Evolutionary conservation across 106 monocot species (phyloP).

Genomic region (Apostasia shenzhenica): DNA sequence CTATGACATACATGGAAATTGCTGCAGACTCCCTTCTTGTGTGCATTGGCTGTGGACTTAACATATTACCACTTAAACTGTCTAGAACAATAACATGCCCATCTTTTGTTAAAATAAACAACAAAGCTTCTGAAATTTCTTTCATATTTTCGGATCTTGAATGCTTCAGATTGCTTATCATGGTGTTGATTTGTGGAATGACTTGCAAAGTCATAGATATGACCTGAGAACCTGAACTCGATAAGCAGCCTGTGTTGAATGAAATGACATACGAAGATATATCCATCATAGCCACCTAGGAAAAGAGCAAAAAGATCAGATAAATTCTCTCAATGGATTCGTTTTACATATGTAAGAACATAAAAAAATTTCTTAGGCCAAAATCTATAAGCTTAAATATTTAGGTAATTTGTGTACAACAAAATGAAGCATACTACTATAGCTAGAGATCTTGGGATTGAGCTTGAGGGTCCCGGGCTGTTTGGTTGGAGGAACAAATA

Average conservation of each 20-base stretch:
- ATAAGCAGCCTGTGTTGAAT: slow-evolving; percentile 36
- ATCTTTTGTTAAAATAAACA: slow-evolving; percentile 69
- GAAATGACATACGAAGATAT: slow-evolving; percentile 41
- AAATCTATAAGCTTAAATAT: too few species aligned
- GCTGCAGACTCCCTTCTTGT: slow-evolving; percentile 48
- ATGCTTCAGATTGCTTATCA: slow-evolving; percentile 16
- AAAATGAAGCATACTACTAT: too few species aligned
- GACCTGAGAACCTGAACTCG: slow-evolving; percentile 49
- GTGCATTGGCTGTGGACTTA: slow-evolving; percentile 29
- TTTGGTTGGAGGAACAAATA: too few species aligned
- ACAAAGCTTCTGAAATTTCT: slow-evolving; percentile 17
- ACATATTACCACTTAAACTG: slow-evolving; percentile 42
- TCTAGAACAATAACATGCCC: slow-evolving; percentile 43
- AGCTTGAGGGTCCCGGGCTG: too few species aligned
- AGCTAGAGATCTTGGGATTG: too few species aligned
- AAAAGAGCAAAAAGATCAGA: slow-evolving; percentile 3
- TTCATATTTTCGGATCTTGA: slow-evolving; percentile 16
- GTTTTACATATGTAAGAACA: too few species aligned
- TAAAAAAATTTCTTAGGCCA: too few species aligned
- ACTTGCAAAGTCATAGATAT: slow-evolving; percentile 33
- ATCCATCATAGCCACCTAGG: slow-evolving; percentile 75
- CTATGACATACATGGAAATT: slow-evolving; percentile 89
- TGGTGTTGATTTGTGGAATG: slow-evolving; percentile 15
- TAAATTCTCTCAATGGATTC: neutral
- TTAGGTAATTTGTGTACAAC: too few species aligned